Evolutionary conservation across 2,329 filamentous ascomycete species (phyloP).

Genomic region (Nannizzia gypsea): DNA sequence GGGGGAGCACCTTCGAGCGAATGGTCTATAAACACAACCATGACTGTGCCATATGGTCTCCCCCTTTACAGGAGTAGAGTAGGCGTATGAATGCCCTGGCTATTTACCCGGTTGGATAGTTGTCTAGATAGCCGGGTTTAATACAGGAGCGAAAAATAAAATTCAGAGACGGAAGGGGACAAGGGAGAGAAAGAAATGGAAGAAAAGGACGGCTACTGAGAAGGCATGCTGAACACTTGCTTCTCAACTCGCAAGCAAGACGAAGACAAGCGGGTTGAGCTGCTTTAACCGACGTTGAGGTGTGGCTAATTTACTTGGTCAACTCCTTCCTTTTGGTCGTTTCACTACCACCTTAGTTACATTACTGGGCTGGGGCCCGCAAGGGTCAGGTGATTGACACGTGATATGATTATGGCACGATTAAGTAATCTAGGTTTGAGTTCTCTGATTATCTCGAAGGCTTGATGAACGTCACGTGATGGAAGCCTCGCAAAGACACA

Average conservation of each 20-base stretch:
- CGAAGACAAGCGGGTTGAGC: background rate
- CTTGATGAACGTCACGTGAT: no score
- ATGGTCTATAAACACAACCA: conserved; percentile 40
- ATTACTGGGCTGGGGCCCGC: no score
- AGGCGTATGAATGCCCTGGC: background rate
- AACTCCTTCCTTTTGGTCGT: no score
- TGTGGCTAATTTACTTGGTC: background rate
- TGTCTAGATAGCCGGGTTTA: background rate
- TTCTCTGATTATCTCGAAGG: no score
- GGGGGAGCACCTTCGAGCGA: conserved; percentile 24
- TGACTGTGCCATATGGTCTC: conserved; percentile 19
- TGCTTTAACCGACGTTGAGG: background rate
- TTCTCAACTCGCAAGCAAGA: background rate
- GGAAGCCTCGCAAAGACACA: no score
- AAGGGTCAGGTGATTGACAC: no score
- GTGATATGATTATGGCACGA: no score
- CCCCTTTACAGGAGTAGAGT: background rate
- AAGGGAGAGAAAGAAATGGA: background rate
- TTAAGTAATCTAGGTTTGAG: no score
- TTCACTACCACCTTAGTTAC: no score
- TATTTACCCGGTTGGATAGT: background rate
- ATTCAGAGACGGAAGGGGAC: background rate
- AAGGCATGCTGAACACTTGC: background rate
- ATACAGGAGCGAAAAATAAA: background rate
- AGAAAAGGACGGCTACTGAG: background rate